These are phyloP conservation scores for Monosporascus sp. DNA, from an alignment of 2,329 filamentous ascomycete genomes.

Conservation along the genomic window DNA sequence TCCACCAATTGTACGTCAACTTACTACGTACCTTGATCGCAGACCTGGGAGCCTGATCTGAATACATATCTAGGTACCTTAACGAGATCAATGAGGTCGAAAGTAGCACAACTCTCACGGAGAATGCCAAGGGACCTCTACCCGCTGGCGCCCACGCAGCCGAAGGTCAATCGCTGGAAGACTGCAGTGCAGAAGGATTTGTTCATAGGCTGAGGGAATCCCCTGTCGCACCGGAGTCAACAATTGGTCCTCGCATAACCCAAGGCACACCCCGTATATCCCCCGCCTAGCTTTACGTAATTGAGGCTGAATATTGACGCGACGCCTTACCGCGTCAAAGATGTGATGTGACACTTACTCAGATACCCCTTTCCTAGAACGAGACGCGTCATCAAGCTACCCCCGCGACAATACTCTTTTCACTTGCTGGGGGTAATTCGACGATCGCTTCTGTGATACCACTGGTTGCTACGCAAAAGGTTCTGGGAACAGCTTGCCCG, in stretches of 20 bases:
- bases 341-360: no score
- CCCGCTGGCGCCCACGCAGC: neutral
- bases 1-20: no score
- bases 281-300: conserved; percentile 8
- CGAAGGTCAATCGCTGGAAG: conserved; percentile 4
- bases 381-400: conserved; percentile 10
- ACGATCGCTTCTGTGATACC: conserved; percentile 16
- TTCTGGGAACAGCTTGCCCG: conserved; percentile 7
- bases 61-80: no score
- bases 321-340: no score
- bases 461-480: conserved; percentile 10
- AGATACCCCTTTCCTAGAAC: neutral
- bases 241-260: neutral
- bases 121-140: neutral
- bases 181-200: conserved; percentile 11
- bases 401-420: conserved; percentile 9
- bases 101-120: neutral
- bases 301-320: conserved; percentile 10
- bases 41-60: no score
- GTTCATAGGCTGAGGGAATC: conserved; percentile 9
- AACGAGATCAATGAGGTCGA: neutral
- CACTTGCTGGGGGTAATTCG: conserved; percentile 9
- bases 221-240: neutral
- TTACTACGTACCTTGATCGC: no score
- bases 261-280: neutral